Base-by-base conservation (phyloP, 2,329 filamentous ascomycete genomes). In the Aspergillus pseudoviridinutans region DNA sequence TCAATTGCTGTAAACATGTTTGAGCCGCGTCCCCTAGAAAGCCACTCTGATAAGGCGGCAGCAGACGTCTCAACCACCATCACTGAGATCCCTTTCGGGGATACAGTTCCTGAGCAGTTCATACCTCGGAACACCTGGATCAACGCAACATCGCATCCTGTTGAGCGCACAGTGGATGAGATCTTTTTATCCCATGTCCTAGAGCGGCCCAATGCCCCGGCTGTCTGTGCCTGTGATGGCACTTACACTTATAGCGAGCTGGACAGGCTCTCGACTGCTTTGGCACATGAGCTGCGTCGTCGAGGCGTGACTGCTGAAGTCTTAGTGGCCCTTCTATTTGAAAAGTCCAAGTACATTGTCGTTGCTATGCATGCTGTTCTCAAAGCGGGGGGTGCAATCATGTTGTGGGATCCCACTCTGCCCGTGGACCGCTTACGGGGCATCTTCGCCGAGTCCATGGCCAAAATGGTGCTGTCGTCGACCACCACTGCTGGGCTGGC, bases 151-250 rank as follows among this genome's bases (percentile, higher is more conserved):
- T 27, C 25, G 6, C 25, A 27, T 27, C 25, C 25, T 27, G 25
- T 27, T 27, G 25, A 27, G 25, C 25, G 25, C 6, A 27, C 25
- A 27, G 25, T 27, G 3, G 25, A 22, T 17, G 41, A 44, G 41
- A 22, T 44, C 17, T 44, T 44, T 20, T 2, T 22, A n/a, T 22
- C 41, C n/a, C 41, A 9, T n/a, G 17, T 44, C 1, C 41, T 22
- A 4, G 41, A 44, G 17, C 47, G 24, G 2, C 44, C 51, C 5
- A 25, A 8, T 28, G 47, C 53, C 3, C 32, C 17, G 0, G 53
- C 53, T 3, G 32, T 56, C 14, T 51, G 49, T 25, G 35, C 47
- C 38, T 51, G 49, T 25, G 50, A 56, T 20, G 54, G 49, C 4
- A 9, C 6, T 3, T 49, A 52, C 24, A 52, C 54, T 12, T 56